Evolutionary conservation across 352 stramenopile species (phyloP).

Genomic region (Phytophthora megakarya): DNA sequence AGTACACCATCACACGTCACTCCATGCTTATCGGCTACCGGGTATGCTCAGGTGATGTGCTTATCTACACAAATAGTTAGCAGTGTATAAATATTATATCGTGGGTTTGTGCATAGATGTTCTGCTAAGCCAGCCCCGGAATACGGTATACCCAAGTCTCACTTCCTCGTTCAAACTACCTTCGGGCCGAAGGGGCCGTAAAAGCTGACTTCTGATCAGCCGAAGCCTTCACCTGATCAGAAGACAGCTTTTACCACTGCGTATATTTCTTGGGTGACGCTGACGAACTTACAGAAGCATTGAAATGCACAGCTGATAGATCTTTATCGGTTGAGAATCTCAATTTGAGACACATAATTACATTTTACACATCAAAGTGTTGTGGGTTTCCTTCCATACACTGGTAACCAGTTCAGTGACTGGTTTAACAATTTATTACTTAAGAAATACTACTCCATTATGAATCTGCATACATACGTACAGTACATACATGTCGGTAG

Average conservation of each 20-base stretch:
- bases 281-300: slow-evolving; percentile 54
- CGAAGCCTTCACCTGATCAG: too few relatives aligned
- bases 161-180: slow-evolving; percentile 20
- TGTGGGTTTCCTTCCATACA: too few relatives aligned
- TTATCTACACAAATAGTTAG: background rate
- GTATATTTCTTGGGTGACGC: slow-evolving; percentile 52
- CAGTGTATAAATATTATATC: slow-evolving; percentile 1
- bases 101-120: slow-evolving; percentile 29
- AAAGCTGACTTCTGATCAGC: too few relatives aligned
- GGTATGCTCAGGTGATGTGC: slow-evolving; percentile 18
- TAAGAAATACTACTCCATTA: too few relatives aligned
- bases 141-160: slow-evolving; percentile 43
- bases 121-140: slow-evolving; percentile 40
- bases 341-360: too few relatives aligned
- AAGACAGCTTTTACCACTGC: slow-evolving; percentile 62
- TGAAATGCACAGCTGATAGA: slow-evolving; percentile 49
- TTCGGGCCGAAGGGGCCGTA: too few relatives aligned
- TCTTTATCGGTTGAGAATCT: too few relatives aligned
- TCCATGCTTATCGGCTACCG: slow-evolving; percentile 78
- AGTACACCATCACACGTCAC: slow-evolving; percentile 65
- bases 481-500: too few relatives aligned
- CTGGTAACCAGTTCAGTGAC: too few relatives aligned
- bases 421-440: too few relatives aligned
- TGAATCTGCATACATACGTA: too few relatives aligned
- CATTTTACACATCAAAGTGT: too few relatives aligned